phyloP scores from a whole-genome alignment of 108 stramenopile species.

The Pseudonitzschia pungens region DNA sequence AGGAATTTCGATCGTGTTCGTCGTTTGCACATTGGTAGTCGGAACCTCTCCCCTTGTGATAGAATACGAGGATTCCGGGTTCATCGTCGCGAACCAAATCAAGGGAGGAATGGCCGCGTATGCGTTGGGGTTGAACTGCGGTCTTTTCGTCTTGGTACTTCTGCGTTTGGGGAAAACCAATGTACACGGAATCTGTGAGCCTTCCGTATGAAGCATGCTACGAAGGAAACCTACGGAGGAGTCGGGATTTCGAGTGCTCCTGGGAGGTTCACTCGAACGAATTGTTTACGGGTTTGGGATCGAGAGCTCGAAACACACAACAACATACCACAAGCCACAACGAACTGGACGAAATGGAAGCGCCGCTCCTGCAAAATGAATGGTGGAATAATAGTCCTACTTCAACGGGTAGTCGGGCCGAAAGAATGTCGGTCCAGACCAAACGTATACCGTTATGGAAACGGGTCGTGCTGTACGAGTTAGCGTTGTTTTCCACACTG shows the following conservation, averaged over 20 bases:
- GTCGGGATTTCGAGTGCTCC: conserved; percentile 6
- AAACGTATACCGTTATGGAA: conserved; percentile 24
- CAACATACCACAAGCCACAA: not conserved
- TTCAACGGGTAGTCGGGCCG: not conserved
- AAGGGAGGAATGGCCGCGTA: conserved; percentile 37
- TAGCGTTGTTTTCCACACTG: conserved; percentile 25
- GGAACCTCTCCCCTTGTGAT: conserved; percentile 22
- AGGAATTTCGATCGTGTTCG: conserved; percentile 34
- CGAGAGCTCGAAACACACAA: not conserved
- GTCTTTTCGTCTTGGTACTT: conserved; percentile 24
- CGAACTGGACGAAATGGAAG: not conserved
- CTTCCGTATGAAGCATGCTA: not conserved
- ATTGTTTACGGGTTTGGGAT: not conserved
- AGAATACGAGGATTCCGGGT: conserved; percentile 27
- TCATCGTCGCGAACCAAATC: conserved; percentile 29
- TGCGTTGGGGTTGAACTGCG: conserved; percentile 36
- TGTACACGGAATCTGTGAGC: not conserved
- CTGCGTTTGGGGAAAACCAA: conserved; percentile 19
- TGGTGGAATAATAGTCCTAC: not conserved
- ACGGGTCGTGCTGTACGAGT: conserved; percentile 34
- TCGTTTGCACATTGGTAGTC: conserved; percentile 34
- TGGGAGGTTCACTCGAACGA: conserved; percentile 1
- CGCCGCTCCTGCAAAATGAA: not conserved
- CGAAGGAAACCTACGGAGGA: not conserved
- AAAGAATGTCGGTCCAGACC: not conserved